Evolutionary conservation across 1,284 basidiomycete genomes (phyloP).

Genomic region (Phylloboletellus chloephorus): DNA sequence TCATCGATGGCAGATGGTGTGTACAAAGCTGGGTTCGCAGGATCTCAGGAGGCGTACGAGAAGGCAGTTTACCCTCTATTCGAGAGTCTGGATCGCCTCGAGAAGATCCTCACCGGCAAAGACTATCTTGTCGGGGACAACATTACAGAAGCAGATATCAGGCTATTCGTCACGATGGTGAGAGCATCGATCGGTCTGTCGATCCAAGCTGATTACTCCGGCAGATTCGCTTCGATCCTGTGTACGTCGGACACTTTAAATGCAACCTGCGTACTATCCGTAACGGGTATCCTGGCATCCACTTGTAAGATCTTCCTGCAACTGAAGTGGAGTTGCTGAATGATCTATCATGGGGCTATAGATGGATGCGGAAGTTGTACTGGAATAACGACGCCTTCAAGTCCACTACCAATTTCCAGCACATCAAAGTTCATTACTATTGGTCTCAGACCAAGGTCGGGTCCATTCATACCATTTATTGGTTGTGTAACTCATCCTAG

Average conservation of each 20-base stretch:
- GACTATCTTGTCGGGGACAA: constrained; percentile 78
- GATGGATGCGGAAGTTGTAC: constrained; percentile 86
- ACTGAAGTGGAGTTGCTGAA: neutral
- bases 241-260: constrained; percentile 92
- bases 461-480: constrained; percentile 9
- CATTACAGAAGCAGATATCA: constrained; percentile 89
- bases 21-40: constrained; percentile 90
- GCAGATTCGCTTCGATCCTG: constrained; percentile 59
- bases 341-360: constrained; percentile 22
- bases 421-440: constrained; percentile 85
- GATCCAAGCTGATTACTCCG: neutral
- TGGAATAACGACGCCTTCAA: constrained; percentile 90
- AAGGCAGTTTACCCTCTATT: constrained; percentile 70
- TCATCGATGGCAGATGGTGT: constrained; percentile 56
- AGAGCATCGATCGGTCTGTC: constrained; percentile 42
- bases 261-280: constrained; percentile 83
- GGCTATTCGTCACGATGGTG: constrained; percentile 88
- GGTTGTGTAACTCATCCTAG: constrained; percentile 17
- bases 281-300: constrained; percentile 75
- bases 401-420: constrained; percentile 81
- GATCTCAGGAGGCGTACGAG: constrained; percentile 78
- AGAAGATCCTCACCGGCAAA: constrained; percentile 72
- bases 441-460: constrained; percentile 59
- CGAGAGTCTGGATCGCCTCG: constrained; percentile 73
- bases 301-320: constrained; percentile 44